Percentiles rank a stretch among this genome's conserved stretches.
Evolutionary conservation across 2,329 filamentous ascomycete species (phyloP).

Genomic region (Bipolaris oryzae): DNA sequence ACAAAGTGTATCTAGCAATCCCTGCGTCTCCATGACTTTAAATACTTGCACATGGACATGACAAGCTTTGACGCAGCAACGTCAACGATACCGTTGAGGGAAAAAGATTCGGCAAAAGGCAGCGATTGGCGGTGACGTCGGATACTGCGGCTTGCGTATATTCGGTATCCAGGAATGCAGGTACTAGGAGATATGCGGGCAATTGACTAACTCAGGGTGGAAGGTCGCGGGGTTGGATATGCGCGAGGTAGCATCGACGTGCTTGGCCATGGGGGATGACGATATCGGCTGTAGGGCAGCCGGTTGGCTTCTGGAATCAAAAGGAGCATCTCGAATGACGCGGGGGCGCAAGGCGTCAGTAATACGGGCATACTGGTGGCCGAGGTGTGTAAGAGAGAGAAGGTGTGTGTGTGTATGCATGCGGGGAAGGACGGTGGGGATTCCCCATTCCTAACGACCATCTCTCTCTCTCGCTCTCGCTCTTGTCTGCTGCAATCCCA

Average conservation of each 20-base stretch:
- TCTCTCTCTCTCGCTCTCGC: neutral
- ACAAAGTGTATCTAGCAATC: slow-evolving; percentile 3
- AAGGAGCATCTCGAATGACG: neutral
- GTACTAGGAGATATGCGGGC: slow-evolving; percentile 17
- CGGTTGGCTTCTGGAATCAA: slow-evolving; percentile 8
- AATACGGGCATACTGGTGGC: slow-evolving; percentile 1
- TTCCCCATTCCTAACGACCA: neutral
- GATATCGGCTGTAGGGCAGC: slow-evolving; percentile 15
- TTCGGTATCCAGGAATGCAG: slow-evolving; percentile 15
- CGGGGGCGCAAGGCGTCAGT: neutral
- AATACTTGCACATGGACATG: slow-evolving; percentile 13
- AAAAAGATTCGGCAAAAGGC: slow-evolving; percentile 10
- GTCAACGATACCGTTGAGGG: slow-evolving; percentile 20
- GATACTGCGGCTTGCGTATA: slow-evolving; percentile 4
- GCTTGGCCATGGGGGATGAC: slow-evolving; percentile 39
- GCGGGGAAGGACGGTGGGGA: slow-evolving; percentile 12
- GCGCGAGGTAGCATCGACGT: slow-evolving; percentile 22
- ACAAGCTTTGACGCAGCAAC: slow-evolving; percentile 21
- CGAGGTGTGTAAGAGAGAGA: neutral
- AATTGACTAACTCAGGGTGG: slow-evolving; percentile 36
- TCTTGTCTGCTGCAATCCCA: too few species aligned
- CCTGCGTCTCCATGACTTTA: slow-evolving; percentile 14
- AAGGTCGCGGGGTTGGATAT: slow-evolving; percentile 35
- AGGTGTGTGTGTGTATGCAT: neutral
- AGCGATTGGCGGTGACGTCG: slow-evolving; percentile 6